phyloP scores from a whole-genome alignment of 805 yeast genomes.

The Sungouiozyma intestinalis region DNA sequence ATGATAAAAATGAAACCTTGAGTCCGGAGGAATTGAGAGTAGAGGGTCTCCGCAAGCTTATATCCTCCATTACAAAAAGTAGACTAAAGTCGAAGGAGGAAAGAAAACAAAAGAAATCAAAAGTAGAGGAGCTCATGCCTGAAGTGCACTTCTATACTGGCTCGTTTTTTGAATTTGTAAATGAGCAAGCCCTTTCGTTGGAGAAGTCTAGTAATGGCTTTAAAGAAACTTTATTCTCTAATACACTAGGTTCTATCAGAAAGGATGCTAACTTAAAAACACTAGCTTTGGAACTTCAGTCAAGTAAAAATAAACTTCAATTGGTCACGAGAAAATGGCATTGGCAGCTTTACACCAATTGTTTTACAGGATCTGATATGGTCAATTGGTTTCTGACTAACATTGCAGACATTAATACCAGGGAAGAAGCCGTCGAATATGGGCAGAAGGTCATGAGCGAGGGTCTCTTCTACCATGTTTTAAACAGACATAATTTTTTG shows the following conservation, averaged over 20 bases:
- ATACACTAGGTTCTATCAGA: slow-evolving; percentile 31
- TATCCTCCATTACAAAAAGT: slow-evolving; percentile 50
- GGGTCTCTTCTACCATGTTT: slow-evolving; percentile 72
- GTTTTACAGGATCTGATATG: slow-evolving; percentile 77
- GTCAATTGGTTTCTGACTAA: slow-evolving; percentile 78
- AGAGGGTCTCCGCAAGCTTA: slow-evolving; percentile 75
- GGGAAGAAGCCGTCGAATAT: slow-evolving; percentile 73
- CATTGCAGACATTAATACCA: slow-evolving; percentile 65
- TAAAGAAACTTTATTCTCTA: slow-evolving; percentile 29
- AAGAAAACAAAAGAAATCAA: slow-evolving; percentile 22
- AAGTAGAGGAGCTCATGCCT: slow-evolving; percentile 45
- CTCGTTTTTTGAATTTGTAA: slow-evolving; percentile 55
- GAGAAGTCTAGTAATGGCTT: slow-evolving; percentile 25
- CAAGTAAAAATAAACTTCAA: slow-evolving; percentile 47
- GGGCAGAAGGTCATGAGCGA: slow-evolving; percentile 70
- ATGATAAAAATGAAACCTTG: slow-evolving; percentile 47
- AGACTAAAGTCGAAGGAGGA: slow-evolving; percentile 38
- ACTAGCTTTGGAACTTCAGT: slow-evolving; percentile 56
- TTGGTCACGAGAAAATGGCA: slow-evolving; percentile 87
- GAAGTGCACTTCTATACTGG: slow-evolving; percentile 87
- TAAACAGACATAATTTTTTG: slow-evolving; percentile 67
- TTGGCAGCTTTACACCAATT: slow-evolving; percentile 61
- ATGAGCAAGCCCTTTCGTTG: slow-evolving; percentile 38
- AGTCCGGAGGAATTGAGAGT: slow-evolving; percentile 79
- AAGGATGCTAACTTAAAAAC: slow-evolving; percentile 40